These are phyloP conservation scores for Tetrahymena malaccensis DNA, from an alignment of 73 alveolate species.

Conservation along the genomic window DNA sequence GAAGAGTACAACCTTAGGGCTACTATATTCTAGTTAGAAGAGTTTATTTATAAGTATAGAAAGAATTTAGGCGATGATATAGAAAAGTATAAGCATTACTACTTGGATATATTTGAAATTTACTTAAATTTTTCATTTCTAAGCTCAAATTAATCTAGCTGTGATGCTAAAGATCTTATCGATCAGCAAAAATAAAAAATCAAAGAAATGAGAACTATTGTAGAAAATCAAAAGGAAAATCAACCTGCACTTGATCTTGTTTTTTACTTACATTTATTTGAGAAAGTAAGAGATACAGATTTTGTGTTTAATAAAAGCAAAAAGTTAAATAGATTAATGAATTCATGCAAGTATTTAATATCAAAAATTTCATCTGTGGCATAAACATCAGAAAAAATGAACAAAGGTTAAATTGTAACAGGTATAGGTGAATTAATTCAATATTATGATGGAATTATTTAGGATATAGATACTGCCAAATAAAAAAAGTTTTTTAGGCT, in stretches of 20 bases:
- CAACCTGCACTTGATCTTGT: not conserved
- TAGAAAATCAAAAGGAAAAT: not conserved
- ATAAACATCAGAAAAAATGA: not conserved
- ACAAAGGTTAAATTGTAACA: not conserved
- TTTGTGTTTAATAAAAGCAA: not conserved
- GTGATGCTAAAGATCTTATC: not conserved
- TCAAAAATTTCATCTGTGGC: not conserved
- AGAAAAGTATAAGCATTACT: not conserved
- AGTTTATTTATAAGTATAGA: not conserved
- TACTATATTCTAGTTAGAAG: not conserved
- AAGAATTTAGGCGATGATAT: not conserved
- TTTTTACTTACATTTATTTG: not conserved
- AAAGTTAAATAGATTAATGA: not conserved
- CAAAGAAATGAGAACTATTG: not conserved
- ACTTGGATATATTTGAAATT: not conserved
- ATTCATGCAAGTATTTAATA: not conserved
- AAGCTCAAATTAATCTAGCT: not conserved
- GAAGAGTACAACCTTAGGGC: not conserved
- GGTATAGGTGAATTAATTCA: not conserved
- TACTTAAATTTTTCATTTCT: not conserved
- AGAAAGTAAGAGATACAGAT: not conserved
- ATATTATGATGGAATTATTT: not conserved
- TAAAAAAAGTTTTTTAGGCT: not conserved
- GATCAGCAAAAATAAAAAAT: not conserved
- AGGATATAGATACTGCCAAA: not conserved